phyloP scores from a whole-genome alignment of 805 yeast species.

The Schwanniomyces vanrijiae region DNA sequence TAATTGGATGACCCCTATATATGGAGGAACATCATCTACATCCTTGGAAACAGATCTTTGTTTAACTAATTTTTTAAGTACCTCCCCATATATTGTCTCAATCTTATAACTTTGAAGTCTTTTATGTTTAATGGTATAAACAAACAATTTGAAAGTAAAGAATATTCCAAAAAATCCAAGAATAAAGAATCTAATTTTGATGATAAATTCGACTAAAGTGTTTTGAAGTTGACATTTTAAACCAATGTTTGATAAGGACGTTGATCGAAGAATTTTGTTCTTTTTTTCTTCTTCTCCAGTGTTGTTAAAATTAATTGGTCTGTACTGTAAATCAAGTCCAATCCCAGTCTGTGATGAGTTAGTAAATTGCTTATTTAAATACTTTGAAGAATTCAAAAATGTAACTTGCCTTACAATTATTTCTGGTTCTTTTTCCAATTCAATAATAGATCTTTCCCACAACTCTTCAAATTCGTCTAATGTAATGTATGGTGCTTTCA shows the following conservation, averaged over 20 bases:
- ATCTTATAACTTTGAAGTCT: constrained; percentile 41
- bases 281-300: constrained; percentile 38
- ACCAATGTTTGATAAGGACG: constrained; percentile 64
- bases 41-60: constrained; percentile 37
- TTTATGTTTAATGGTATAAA: constrained; percentile 32
- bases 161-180: constrained; percentile 14
- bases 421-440: constrained; percentile 66
- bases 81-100: constrained; percentile 46
- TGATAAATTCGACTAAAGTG: constrained; percentile 42
- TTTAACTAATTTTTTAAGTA: constrained; percentile 49
- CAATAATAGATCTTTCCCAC: constrained; percentile 65
- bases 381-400: constrained; percentile 4
- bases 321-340: constrained; percentile 16
- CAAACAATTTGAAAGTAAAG: constrained; percentile 15
- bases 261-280: constrained; percentile 67
- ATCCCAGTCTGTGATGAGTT: constrained; percentile 23
- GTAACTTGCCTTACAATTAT: constrained; percentile 76
- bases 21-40: constrained; percentile 36
- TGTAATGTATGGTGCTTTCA: constrained; percentile 47
- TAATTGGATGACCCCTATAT: constrained; percentile 68
- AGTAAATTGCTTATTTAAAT: constrained; percentile 12
- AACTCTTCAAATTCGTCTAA: constrained; percentile 71
- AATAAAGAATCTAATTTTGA: constrained; percentile 21
- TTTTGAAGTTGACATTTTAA: constrained; percentile 56
- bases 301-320: constrained; percentile 34